Conservation (phyloP, 129 eudicot genomes). For the Flaveria sonorensis region DNA sequence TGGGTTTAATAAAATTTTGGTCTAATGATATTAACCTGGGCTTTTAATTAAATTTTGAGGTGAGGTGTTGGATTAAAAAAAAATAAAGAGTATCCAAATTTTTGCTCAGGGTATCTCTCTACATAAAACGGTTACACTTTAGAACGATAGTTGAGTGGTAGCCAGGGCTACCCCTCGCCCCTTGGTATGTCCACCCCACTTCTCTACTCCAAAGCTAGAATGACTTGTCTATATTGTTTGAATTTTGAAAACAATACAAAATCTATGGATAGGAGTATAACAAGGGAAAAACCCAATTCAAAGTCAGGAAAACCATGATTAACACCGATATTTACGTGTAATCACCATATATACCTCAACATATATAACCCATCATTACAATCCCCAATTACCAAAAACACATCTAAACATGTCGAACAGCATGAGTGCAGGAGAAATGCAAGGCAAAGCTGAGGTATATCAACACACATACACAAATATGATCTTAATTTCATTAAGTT, state of each 20-base stretch:
- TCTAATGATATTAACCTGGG: too few relatives aligned
- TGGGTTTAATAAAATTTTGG: too few relatives aligned
- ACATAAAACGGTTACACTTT: too few relatives aligned
- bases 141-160: too few relatives aligned
- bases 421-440: conserved; percentile 35
- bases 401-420: conserved; percentile 30
- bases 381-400: background rate
- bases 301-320: conserved; percentile 31
- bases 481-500: too few relatives aligned
- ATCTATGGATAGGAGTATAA: conserved; percentile 16
- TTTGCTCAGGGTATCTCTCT: too few relatives aligned
- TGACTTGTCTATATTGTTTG: background rate
- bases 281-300: conserved; percentile 27
- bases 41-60: too few relatives aligned
- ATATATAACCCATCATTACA: background rate
- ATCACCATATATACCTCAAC: conserved; percentile 15
- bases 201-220: too few relatives aligned
- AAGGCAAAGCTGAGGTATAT: conserved; percentile 45
- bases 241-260: background rate
- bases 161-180: too few relatives aligned
- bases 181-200: too few relatives aligned
- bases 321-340: background rate
- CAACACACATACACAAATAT: background rate
- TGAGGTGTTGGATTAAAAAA: too few relatives aligned
- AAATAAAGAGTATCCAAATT: too few relatives aligned